Evolutionary conservation across 805 yeast species (phyloP).

Genomic region (Maudiozyma saulgeensis): DNA sequence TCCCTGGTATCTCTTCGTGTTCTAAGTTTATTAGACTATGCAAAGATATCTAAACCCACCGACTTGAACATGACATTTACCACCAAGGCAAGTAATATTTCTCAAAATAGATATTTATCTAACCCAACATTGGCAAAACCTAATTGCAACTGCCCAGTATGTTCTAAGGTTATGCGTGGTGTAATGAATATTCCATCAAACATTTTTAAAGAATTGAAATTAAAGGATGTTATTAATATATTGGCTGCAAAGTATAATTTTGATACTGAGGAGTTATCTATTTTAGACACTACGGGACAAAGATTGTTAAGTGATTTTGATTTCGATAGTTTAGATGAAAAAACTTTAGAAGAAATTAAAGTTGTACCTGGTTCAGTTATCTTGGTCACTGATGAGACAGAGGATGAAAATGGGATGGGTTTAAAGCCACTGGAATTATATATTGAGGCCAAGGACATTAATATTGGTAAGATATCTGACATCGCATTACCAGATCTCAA

Average conservation of each 20-base stretch:
- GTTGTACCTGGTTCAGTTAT: slow-evolving; percentile 53
- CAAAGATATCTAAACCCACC: slow-evolving; percentile 29
- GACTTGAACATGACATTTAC: slow-evolving; percentile 40
- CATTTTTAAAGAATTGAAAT: slow-evolving; percentile 20
- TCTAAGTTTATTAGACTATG: slow-evolving; percentile 29
- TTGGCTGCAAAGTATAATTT: slow-evolving; percentile 45
- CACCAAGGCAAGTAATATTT: slow-evolving; percentile 37
- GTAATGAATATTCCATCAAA: slow-evolving; percentile 32
- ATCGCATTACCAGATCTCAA: slow-evolving; percentile 28
- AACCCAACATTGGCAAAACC: slow-evolving; percentile 53
- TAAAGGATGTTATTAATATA: slow-evolving; percentile 44
- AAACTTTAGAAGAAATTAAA: slow-evolving; percentile 42
- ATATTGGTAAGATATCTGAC: slow-evolving; percentile 4
- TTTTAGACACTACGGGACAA: slow-evolving; percentile 30
- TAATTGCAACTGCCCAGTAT: slow-evolving; percentile 63
- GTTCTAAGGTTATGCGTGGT: slow-evolving; percentile 45
- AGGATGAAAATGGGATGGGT: slow-evolving; percentile 27
- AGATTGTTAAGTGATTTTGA: slow-evolving; percentile 74
- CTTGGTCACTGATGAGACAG: slow-evolving; percentile 74
- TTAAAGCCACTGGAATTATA: slow-evolving; percentile 56
- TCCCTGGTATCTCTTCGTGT: slow-evolving; percentile 61
- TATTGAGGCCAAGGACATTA: slow-evolving; percentile 25
- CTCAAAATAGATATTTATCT: slow-evolving; percentile 47
- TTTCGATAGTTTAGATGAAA: slow-evolving; percentile 65
- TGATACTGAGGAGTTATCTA: slow-evolving; percentile 29